Evolutionary conservation across 768 basidiomycete genomes (phyloP).

Genomic region (Asterophora parasitica): DNA sequence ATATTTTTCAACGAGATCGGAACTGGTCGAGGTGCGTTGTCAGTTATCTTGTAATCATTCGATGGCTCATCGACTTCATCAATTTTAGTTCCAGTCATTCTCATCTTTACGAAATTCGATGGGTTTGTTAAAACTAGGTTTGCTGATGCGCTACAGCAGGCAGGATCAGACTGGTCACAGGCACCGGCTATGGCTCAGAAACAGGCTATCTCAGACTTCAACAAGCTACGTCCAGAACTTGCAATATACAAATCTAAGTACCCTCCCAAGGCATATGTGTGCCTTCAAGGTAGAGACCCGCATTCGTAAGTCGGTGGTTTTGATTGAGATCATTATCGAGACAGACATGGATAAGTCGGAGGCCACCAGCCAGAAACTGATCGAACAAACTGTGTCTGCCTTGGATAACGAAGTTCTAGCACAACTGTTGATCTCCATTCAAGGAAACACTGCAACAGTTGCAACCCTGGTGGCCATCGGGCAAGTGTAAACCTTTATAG

Average conservation of each 20-base stretch:
- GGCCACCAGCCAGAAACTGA: no score
- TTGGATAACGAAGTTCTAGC: no score
- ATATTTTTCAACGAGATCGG: neutral
- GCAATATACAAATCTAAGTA: neutral
- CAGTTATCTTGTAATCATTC: neutral
- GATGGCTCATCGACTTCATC: neutral
- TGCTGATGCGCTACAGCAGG: neutral
- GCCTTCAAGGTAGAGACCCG: neutral
- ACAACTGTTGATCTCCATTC: neutral
- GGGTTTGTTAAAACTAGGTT: no score
- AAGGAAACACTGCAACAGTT: no score
- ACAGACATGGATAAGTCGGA: no score
- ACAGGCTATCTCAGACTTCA: neutral
- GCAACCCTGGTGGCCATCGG: no score
- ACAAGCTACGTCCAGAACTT: neutral
- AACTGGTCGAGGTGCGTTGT: neutral
- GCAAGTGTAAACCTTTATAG: no score
- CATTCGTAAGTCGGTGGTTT: no score
- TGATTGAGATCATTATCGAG: no score
- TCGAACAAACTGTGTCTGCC: no score
- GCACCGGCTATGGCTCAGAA: no score
- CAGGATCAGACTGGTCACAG: neutral
- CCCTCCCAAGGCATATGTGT: neutral
- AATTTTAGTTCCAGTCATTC: constrained; percentile 1
- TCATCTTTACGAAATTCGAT: constrained; percentile 4